Base-by-base conservation (phyloP, 805 yeast species). In the Cyberlindnera subsufficiens region DNA sequence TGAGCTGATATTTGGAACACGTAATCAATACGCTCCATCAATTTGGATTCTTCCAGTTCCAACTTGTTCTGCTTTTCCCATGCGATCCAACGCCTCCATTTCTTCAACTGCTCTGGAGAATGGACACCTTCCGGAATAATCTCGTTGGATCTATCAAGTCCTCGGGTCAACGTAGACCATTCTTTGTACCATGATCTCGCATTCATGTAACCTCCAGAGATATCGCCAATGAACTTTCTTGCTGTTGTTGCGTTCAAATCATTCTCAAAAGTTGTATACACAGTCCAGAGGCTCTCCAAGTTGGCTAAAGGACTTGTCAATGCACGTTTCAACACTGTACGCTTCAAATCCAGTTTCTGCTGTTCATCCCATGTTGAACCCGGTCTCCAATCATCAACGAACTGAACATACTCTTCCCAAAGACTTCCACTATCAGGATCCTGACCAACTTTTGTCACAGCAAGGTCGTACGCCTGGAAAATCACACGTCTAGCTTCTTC, bases 351-450 rank as follows among this genome's bases (percentile, higher is more conserved):
- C 55, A 76, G 73, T 50, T 86, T 82, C 53, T 85, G 90, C 58
- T 85, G 89, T 49, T 78, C 82, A 58, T 91, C 98, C 84, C 91
- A 87, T 35, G 82, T 77, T 30, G 81, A 78, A 15, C 78, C 72
- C 3, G 96, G 90, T 38, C 78, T 79, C 91, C 93, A 86, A 30
- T 75, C 68, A 50, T 79, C 81, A 47, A 89, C 71, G 55, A 88
- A 89, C 9, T 74, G 80, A n/a, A 93, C 59, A 58, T 87, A 93
- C 52, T 86, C 93, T 38, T 72, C 69, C 96, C 96, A 91, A 34
- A 93, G 64, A 2, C 69, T 68, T 29, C 84, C 82, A 16, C 90
- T 75, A 30, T 75, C 69, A 5, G 83, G 75, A 59, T 93, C 98
- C 29, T 78, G 64, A 0, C 96, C 96, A 39, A 90, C 86, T 46